These are phyloP conservation scores for Moricandia moricandioides DNA, from an alignment of 345 rosid genomes.

Conservation along the genomic window DNA sequence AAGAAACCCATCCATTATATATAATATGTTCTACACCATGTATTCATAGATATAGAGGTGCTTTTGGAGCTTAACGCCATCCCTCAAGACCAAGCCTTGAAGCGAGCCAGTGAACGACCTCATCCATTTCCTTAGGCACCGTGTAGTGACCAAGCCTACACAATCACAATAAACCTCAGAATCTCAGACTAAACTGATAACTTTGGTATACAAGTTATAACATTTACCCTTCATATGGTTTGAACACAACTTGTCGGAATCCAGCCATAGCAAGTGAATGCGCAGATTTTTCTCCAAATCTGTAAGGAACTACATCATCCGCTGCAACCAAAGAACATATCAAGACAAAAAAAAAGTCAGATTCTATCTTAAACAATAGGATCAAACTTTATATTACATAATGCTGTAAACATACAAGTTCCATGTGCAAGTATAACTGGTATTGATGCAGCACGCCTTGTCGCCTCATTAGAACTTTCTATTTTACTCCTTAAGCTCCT, in stretches of 20 bases:
- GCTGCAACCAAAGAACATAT: slow-evolving; percentile 39
- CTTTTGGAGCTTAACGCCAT: slow-evolving; percentile 30
- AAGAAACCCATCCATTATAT: slow-evolving; percentile 30
- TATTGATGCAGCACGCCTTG: slow-evolving; percentile 56
- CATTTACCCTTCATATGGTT: slow-evolving; percentile 36
- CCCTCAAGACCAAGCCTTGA: slow-evolving; percentile 76
- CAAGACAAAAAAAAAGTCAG: neutral
- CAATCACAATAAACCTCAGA: neutral
- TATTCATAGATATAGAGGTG: slow-evolving; percentile 17
- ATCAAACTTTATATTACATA: neutral
- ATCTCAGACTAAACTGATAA: neutral
- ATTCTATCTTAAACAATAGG: slow-evolving; percentile 1
- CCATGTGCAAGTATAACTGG: slow-evolving; percentile 65
- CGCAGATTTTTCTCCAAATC: slow-evolving; percentile 61
- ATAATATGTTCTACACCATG: slow-evolving; percentile 16
- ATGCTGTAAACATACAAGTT: slow-evolving; percentile 37
- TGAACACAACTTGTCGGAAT: slow-evolving; percentile 38
- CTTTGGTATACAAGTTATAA: neutral
- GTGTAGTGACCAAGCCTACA: slow-evolving; percentile 91
- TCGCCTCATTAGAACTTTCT: slow-evolving; percentile 52
- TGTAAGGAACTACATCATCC: slow-evolving; percentile 64
- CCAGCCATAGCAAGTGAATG: slow-evolving; percentile 48
- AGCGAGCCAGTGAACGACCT: slow-evolving; percentile 71
- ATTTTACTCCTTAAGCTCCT: slow-evolving; percentile 58
- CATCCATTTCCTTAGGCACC: slow-evolving; percentile 80